Evolutionary conservation across 164 flowering plant genomes (phyloP), one percentile per base, ranked within the genome.

Genomic region (grape (Vitis vinifera)): DNA sequence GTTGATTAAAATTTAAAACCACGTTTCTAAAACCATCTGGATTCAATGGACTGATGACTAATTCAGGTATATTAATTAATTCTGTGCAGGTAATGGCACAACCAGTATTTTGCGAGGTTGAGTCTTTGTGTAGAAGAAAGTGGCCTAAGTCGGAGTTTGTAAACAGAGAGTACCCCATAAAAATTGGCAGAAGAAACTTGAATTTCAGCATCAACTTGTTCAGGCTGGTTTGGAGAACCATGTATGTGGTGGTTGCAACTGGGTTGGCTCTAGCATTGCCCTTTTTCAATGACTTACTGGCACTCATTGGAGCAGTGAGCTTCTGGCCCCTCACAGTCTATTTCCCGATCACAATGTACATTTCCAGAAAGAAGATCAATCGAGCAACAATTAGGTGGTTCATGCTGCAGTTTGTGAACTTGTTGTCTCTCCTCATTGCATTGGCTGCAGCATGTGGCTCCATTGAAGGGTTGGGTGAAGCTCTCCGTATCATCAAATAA

Each of bases 301-400:
- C 83, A 10, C 53, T 85, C 0, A 49, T 85, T 4, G 89, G 89
- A 52, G 87, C 89, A 1, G 8, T 62, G 4, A 68, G 82, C 1
- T 83, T 83, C 60, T 83, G 87, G 85, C 88, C 85, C 14, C 31
- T 82, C 67, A 77, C 80, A 0, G 76, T 82, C 5, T 75, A 79
- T 66, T 77, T 82, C 55, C 85, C 82, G 1, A 37, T 82, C 2
- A 77, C 83, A 74, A 85, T 85, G 88, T 70, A 81, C 76, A 76
- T 85, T 8, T 30, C 60, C 2, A 76, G 65, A 61, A 71, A 63
- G 14, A 81, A 68, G 59, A 70, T 82, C 17, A 59, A 30, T 2
- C 70, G 48, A n/a, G 77, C 12, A 15, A 57, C 75, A 1, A 10
- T 6, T 8, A 30, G 16, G 11, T 71, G 80, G 82, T 16, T 68